Percentiles rank a stretch among this genome's conserved stretches.
Conservation (phyloP, 768 basidiomycete genomes). For the Russula virescens region DNA sequence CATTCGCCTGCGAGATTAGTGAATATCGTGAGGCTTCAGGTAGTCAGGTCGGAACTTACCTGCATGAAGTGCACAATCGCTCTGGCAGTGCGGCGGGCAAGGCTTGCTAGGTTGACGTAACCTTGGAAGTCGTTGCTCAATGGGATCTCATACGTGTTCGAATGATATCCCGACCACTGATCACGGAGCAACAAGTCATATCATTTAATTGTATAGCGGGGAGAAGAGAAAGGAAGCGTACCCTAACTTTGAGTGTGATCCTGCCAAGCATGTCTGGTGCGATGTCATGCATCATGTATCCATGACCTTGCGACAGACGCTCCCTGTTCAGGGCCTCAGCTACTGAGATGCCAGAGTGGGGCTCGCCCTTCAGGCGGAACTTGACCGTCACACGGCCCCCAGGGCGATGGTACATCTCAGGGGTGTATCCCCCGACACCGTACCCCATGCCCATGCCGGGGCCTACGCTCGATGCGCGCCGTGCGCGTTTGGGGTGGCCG, state of each 20-base stretch:
- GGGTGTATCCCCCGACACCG: background rate
- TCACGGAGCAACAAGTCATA: background rate
- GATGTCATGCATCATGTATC: conserved; percentile 18
- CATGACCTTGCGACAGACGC: conserved; percentile 9
- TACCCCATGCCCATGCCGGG: conserved; percentile 9
- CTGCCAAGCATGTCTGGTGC: conserved; percentile 12
- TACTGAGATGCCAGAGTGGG: conserved; percentile 17
- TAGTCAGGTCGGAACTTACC: background rate
- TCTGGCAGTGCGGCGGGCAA: conserved; percentile 21
- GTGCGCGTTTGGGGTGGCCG: conserved; percentile 3
- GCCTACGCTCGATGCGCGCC: conserved; percentile 22
- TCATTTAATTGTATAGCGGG: background rate
- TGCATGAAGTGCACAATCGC: conserved; percentile 24
- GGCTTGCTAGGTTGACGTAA: conserved; percentile 15
- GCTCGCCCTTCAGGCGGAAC: conserved; percentile 20
- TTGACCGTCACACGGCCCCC: conserved; percentile 8
- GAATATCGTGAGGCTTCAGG: background rate
- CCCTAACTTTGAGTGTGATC: conserved; percentile 20
- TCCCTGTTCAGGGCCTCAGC: conserved; percentile 13
- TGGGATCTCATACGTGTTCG: conserved; percentile 22
- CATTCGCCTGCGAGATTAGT: conserved; percentile 8
- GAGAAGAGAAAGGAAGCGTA: background rate
- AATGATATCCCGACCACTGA: conserved; percentile 23
- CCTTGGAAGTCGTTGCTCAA: conserved; percentile 15
- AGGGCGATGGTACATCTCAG: conserved; percentile 4